Evolutionary conservation across 2,329 filamentous ascomycete genomes (phyloP).

Genomic region (Nothomitra cinnamomea): DNA sequence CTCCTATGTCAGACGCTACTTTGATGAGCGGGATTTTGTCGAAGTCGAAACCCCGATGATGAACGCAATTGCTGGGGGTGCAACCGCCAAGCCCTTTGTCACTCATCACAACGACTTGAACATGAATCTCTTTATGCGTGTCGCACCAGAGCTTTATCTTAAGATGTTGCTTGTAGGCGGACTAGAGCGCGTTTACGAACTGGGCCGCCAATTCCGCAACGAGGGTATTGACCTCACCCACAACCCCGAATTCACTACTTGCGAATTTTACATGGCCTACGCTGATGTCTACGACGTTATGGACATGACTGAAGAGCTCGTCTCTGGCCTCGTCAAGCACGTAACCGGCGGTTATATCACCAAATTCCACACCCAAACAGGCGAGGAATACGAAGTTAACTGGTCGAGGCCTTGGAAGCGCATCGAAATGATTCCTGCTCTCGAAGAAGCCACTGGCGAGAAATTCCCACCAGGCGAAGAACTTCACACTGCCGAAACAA

Average conservation of each 20-base stretch:
- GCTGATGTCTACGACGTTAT: slow-evolving; percentile 84
- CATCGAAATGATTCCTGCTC: slow-evolving; percentile 86
- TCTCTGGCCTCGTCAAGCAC: slow-evolving; percentile 76
- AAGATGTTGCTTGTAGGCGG: slow-evolving; percentile 95
- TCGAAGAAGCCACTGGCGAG: slow-evolving; percentile 79
- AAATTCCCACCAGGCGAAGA: slow-evolving; percentile 84
- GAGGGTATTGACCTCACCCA: slow-evolving; percentile 84
- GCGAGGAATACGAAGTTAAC: slow-evolving; percentile 80
- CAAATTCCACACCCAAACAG: slow-evolving; percentile 69
- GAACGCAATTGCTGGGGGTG: slow-evolving; percentile 87
- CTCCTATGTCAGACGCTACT: slow-evolving; percentile 73
- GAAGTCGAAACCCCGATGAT: slow-evolving; percentile 98
- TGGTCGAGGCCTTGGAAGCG: slow-evolving; percentile 90
- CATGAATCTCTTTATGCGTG: slow-evolving; percentile 87
- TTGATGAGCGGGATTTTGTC: slow-evolving; percentile 74
- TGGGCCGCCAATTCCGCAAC: slow-evolving; percentile 91
- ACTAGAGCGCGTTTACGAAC: slow-evolving; percentile 85
- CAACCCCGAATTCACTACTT: slow-evolving; percentile 96
- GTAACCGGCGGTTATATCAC: slow-evolving; percentile 75
- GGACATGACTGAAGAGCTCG: slow-evolving; percentile 81
- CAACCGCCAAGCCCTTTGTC: slow-evolving; percentile 85
- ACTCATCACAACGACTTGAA: slow-evolving; percentile 94
- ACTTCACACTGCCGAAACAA: slow-evolving; percentile 77
- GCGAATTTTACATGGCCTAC: slow-evolving; percentile 94
- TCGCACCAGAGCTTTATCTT: slow-evolving; percentile 88